These are phyloP conservation scores for Auriculariales sp. DNA, from an alignment of 768 basidiomycete species.

Conservation along the genomic window DNA sequence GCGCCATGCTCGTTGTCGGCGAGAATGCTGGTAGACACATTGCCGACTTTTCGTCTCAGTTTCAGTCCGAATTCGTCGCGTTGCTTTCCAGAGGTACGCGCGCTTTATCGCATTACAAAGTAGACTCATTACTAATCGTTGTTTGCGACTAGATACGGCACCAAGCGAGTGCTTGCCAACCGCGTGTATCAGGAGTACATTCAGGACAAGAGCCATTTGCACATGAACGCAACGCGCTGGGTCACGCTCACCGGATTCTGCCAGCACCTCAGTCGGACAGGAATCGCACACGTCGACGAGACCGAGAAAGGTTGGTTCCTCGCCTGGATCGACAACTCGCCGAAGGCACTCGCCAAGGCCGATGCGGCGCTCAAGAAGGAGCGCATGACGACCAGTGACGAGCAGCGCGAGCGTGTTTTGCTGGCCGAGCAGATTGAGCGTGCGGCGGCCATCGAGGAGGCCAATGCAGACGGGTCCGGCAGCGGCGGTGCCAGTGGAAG, in stretches of 20 bases:
- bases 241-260: conserved; percentile 93
- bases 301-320: conserved; percentile 98
- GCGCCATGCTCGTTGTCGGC: conserved; percentile 95
- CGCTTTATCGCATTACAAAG: neutral
- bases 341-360: conserved; percentile 85
- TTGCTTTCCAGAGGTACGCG: conserved; percentile 68
- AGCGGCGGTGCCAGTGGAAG: conserved; percentile 5
- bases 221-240: conserved; percentile 99
- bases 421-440: conserved; percentile 91
- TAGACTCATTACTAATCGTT: neutral
- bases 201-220: conserved; percentile 80
- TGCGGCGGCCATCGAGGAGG: conserved; percentile 39
- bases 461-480: conserved; percentile 2
- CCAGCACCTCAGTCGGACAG: conserved; percentile 74
- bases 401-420: conserved; percentile 80
- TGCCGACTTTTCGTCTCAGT: conserved; percentile 72
- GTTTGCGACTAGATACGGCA: conserved; percentile 50
- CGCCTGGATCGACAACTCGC: conserved; percentile 93
- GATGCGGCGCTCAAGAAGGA: conserved; percentile 88
- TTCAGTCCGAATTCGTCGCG: conserved; percentile 85
- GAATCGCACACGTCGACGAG: conserved; percentile 87
- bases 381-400: conserved; percentile 79
- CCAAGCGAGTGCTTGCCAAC: conserved; percentile 89
- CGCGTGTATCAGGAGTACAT: conserved; percentile 98
- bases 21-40: conserved; percentile 90